phyloP scores from a whole-genome alignment of 192 early-diverging fungal species.

The Rhizophagus prolifer region DNA sequence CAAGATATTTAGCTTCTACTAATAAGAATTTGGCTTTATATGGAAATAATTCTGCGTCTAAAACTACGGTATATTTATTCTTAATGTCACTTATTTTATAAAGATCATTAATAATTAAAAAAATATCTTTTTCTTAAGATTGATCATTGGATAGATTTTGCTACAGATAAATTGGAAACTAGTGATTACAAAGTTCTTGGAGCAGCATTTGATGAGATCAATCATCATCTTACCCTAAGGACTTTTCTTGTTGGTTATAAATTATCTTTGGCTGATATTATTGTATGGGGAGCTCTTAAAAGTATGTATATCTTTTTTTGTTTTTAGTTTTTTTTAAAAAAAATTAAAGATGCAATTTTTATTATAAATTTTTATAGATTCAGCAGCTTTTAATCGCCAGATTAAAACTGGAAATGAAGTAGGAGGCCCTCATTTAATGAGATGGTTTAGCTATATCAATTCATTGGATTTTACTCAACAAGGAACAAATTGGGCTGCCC shows the following conservation, averaged over 20 bases:
- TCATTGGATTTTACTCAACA: constrained; percentile 54
- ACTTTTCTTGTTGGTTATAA: constrained; percentile 80
- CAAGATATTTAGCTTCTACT: not conserved
- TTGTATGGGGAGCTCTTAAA: constrained; percentile 85
- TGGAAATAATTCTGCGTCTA: not conserved
- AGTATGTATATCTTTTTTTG: constrained; percentile 42
- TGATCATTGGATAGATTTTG: constrained; percentile 75
- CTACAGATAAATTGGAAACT: constrained; percentile 56
- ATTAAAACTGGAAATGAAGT: constrained; percentile 75
- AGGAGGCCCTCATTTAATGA: constrained; percentile 62
- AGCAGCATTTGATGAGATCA: constrained; percentile 63
- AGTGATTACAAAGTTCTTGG: constrained; percentile 73
- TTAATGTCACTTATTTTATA: not conserved
- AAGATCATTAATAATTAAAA: no score
- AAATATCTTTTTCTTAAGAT: constrained; percentile 35
- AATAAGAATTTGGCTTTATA: not conserved
- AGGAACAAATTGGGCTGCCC: constrained; percentile 48
- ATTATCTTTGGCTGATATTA: constrained; percentile 77
- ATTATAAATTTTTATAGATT: constrained; percentile 41
- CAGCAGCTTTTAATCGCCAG: constrained; percentile 73
- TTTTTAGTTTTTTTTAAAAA: not conserved
- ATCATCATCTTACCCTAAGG: constrained; percentile 82
- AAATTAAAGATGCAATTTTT: constrained; percentile 2
- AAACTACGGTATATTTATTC: not conserved
- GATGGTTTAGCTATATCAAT: constrained; percentile 79